Conservation (phyloP, 75 land plant genomes). For the Chamaecyparis obtusa region DNA sequence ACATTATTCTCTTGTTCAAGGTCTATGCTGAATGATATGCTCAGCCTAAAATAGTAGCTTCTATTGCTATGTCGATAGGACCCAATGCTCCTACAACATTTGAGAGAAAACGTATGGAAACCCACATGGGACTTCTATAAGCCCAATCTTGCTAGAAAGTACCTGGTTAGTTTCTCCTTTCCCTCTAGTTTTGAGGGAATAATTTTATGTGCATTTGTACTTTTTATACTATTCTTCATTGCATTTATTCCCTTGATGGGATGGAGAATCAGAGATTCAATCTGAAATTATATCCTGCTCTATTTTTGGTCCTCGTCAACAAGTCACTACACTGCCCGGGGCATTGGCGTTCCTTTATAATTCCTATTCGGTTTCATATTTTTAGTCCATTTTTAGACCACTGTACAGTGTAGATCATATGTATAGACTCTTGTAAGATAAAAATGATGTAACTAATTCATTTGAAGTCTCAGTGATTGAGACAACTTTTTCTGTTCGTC, state of each 20-base stretch:
- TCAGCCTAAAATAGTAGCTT: conserved; percentile 93
- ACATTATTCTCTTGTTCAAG: conserved; percentile 21
- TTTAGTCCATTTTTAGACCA: neutral
- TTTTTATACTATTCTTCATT: neutral
- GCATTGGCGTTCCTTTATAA: neutral
- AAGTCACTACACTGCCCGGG: neutral
- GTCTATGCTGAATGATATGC: conserved; percentile 98
- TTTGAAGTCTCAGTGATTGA: too few species aligned
- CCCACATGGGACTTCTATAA: too few species aligned
- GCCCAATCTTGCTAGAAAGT: too few species aligned
- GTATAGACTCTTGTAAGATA: neutral
- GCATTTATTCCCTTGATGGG: neutral
- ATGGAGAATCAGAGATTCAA: neutral
- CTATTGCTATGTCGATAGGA: conserved; percentile 94
- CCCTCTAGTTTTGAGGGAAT: neutral
- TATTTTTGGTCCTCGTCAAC: neutral
- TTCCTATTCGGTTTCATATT: too few species aligned
- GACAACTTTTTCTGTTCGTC: too few species aligned
- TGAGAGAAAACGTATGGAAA: too few species aligned
- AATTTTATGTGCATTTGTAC: neutral
- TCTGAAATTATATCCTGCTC: neutral
- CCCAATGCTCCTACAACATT: too few species aligned
- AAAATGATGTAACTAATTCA: neutral
- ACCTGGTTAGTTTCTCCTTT: too few species aligned
- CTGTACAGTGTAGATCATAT: neutral